Conservation (phyloP, 257 asterid genomes). For the Nicotiana tomentosiformis region DNA sequence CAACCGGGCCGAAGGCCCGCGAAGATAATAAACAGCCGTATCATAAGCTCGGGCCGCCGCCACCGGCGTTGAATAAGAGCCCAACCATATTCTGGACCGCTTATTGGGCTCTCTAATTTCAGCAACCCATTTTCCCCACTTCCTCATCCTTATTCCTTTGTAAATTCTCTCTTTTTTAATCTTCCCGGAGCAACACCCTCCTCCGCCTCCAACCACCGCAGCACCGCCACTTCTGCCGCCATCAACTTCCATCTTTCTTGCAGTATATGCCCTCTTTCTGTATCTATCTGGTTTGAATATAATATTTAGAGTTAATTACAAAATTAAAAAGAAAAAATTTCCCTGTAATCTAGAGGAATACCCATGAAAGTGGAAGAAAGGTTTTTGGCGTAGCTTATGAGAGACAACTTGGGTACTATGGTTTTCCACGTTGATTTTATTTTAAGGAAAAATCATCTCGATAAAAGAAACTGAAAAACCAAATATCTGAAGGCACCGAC, state of each 20-base stretch:
- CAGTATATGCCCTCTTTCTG: neutral
- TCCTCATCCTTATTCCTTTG: slow-evolving; percentile 91
- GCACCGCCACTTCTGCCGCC: neutral
- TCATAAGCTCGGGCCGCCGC: slow-evolving; percentile 95
- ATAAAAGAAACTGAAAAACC: neutral
- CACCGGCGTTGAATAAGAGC: slow-evolving; percentile 74
- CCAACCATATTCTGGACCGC: slow-evolving; percentile 83
- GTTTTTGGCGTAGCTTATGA: neutral
- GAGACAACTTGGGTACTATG: neutral
- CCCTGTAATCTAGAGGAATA: neutral
- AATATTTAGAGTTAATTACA: neutral
- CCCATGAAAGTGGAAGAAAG: neutral
- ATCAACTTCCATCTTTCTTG: neutral
- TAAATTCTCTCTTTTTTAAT: slow-evolving; percentile 49
- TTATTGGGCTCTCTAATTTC: slow-evolving; percentile 93
- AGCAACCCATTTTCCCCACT: slow-evolving; percentile 99
- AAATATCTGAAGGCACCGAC: slow-evolving; percentile 53
- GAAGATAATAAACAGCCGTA: slow-evolving; percentile 77
- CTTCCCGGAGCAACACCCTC: slow-evolving; percentile 26
- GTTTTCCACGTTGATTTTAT: slow-evolving; percentile 23
- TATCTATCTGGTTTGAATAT: too few relatives aligned
- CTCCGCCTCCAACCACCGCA: slow-evolving; percentile 26
- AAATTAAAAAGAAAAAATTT: neutral
- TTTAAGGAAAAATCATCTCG: neutral
- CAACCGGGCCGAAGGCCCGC: slow-evolving; percentile 75